Evolutionary conservation across 192 early-diverging fungal genomes (phyloP).

Genomic region (Coemansia sp.): DNA sequence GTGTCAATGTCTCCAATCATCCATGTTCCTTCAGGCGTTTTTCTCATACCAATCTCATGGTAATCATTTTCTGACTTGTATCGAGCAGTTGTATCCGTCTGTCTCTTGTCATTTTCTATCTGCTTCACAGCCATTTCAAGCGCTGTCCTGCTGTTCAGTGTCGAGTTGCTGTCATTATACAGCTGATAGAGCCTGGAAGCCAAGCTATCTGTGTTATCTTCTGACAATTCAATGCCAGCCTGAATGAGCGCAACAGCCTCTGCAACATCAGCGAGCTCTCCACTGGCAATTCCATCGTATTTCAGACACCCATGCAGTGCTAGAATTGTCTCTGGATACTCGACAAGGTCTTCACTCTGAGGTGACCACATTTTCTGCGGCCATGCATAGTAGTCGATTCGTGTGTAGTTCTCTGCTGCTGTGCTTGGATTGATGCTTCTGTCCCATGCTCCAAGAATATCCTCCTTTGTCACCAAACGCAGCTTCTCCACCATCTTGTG

Average conservation of each 20-base stretch:
- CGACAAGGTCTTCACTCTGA: constrained; percentile 3
- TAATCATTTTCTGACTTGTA: neutral
- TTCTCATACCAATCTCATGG: neutral
- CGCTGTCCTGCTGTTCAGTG: neutral
- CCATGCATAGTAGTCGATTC: no score
- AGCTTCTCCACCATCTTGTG: constrained; percentile 7
- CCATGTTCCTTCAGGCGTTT: neutral
- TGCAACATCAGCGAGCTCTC: neutral
- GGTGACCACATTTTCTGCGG: neutral
- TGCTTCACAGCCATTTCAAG: neutral
- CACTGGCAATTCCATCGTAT: constrained; percentile 3
- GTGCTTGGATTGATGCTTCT: constrained; percentile 30
- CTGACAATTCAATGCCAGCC: neutral
- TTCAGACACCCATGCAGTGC: constrained; percentile 16
- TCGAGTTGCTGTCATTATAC: neutral
- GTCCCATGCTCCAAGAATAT: constrained; percentile 36
- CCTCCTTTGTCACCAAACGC: constrained; percentile 13
- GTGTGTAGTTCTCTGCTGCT: constrained; percentile 12
- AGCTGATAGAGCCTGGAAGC: neutral
- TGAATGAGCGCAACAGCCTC: neutral
- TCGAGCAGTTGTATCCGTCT: neutral
- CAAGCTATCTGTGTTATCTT: no score
- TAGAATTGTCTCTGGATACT: constrained; percentile 13
- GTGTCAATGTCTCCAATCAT: neutral
- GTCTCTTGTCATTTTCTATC: neutral